Percentiles rank a stretch among this genome's conserved stretches.
phyloP scores from a whole-genome alignment of 2,329 filamentous ascomycete genomes.

The Geosmithia flava region DNA sequence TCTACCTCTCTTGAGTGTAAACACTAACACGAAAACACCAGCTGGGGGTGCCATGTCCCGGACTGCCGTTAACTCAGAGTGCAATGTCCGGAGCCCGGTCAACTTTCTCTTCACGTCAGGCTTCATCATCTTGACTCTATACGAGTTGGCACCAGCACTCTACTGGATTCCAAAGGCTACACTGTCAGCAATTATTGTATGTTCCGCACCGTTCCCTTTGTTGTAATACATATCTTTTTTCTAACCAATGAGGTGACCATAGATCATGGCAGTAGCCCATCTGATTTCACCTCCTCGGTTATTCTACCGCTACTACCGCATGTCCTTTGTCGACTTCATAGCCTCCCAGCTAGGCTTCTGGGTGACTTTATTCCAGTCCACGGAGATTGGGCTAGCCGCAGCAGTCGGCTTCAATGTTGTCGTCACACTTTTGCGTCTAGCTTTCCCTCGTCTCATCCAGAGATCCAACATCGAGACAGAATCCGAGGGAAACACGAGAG shows the following conservation, averaged over 20 bases:
- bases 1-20: not conserved
- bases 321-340: constrained; percentile 52
- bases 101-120: constrained; percentile 48
- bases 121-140: constrained; percentile 49
- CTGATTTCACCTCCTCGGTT: constrained; percentile 44
- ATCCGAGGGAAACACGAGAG: constrained; percentile 14
- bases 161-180: constrained; percentile 59
- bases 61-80: constrained; percentile 54
- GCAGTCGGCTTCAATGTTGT: constrained; percentile 52
- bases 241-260: not conserved
- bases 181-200: constrained; percentile 47
- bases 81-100: constrained; percentile 47
- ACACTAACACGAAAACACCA: not conserved
- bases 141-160: constrained; percentile 44
- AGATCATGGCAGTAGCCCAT: constrained; percentile 51
- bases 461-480: constrained; percentile 14
- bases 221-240: not conserved
- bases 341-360: constrained; percentile 52
- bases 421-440: constrained; percentile 45
- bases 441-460: constrained; percentile 32
- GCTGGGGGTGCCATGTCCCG: constrained; percentile 54
- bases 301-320: constrained; percentile 53
- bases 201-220: constrained; percentile 6
- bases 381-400: constrained; percentile 45
- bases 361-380: constrained; percentile 48